These are phyloP conservation scores for Lipomyces spencermartinsiae DNA, from an alignment of 805 yeast species.

Conservation along the genomic window DNA sequence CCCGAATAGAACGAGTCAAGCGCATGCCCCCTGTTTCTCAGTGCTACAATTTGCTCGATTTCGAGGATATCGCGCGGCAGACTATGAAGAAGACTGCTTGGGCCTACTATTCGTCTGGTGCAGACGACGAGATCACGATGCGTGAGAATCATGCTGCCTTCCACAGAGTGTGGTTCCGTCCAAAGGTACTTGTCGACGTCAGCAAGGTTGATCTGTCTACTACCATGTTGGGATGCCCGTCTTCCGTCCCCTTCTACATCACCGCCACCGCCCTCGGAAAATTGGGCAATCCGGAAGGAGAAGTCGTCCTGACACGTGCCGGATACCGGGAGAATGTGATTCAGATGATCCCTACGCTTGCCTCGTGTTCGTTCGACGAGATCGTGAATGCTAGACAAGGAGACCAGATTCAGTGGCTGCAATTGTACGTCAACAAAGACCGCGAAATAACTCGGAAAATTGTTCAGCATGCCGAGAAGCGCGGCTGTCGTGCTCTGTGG, in stretches of 20 bases:
- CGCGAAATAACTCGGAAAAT: conserved; percentile 65
- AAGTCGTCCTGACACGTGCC: conserved; percentile 81
- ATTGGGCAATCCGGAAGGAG: conserved; percentile 94
- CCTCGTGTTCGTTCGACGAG: conserved; percentile 88
- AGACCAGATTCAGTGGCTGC: conserved; percentile 85
- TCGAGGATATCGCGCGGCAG: conserved; percentile 83
- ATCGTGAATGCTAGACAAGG: conserved; percentile 71
- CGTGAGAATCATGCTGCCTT: conserved; percentile 91
- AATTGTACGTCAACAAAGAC: conserved; percentile 81
- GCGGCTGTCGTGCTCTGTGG: conserved; percentile 82
- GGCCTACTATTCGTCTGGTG: conserved; percentile 91
- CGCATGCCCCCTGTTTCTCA: conserved; percentile 72
- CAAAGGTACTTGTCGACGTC: conserved; percentile 82
- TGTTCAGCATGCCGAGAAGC: conserved; percentile 71
- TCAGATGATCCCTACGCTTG: conserved; percentile 93
- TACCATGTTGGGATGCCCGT: conserved; percentile 72
- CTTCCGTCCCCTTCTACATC: conserved; percentile 81
- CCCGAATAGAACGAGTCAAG: conserved; percentile 52
- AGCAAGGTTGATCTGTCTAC: conserved; percentile 71
- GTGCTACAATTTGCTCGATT: conserved; percentile 80
- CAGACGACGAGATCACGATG: conserved; percentile 89
- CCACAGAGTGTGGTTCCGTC: conserved; percentile 87
- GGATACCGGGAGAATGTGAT: conserved; percentile 72
- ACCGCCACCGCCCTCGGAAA: conserved; percentile 93
- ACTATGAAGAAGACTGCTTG: conserved; percentile 81